phyloP scores from a whole-genome alignment of 1,139 yeast genomes.

The Groenewaldozyma sp. region DNA sequence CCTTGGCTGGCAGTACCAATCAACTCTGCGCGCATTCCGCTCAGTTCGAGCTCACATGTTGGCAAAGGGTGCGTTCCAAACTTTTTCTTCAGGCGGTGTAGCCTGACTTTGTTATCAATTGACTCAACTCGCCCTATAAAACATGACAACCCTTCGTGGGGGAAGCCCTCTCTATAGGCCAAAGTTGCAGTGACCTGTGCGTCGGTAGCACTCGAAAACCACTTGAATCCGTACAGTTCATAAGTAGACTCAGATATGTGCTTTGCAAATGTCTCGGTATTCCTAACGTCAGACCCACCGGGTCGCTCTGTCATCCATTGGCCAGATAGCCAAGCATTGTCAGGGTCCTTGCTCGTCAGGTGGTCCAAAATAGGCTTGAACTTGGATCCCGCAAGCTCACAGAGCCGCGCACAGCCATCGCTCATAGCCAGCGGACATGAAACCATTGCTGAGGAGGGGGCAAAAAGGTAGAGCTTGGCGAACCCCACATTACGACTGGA shows the following conservation, averaged over 20 bases:
- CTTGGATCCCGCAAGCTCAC: constrained; percentile 17
- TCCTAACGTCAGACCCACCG: constrained; percentile 28
- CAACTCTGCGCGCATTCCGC: constrained; percentile 14
- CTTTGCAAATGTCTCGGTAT: constrained; percentile 24
- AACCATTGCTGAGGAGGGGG: constrained; percentile 26
- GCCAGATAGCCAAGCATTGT: constrained; percentile 26
- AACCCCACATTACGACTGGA: constrained; percentile 22
- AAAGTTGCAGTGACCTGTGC: constrained; percentile 24
- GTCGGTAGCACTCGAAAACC: constrained; percentile 30
- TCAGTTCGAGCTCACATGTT: constrained; percentile 27
- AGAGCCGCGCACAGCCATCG: constrained; percentile 28
- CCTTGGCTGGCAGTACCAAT: not conserved
- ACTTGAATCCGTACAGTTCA: constrained; percentile 24
- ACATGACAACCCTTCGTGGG: constrained; percentile 21
- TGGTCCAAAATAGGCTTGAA: constrained; percentile 15
- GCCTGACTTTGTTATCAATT: constrained; percentile 19
- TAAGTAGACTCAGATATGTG: constrained; percentile 11
- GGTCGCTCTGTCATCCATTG: constrained; percentile 31
- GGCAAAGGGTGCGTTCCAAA: constrained; percentile 28
- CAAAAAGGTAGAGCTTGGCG: constrained; percentile 21
- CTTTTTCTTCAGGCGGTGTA: constrained; percentile 25
- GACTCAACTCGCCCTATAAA: constrained; percentile 22
- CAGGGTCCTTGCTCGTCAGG: constrained; percentile 21
- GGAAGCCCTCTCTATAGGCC: constrained; percentile 17
- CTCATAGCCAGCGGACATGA: constrained; percentile 30